Conservation (phyloP, 2,329 filamentous ascomycete species). For the Talaromyces sp. region DNA sequence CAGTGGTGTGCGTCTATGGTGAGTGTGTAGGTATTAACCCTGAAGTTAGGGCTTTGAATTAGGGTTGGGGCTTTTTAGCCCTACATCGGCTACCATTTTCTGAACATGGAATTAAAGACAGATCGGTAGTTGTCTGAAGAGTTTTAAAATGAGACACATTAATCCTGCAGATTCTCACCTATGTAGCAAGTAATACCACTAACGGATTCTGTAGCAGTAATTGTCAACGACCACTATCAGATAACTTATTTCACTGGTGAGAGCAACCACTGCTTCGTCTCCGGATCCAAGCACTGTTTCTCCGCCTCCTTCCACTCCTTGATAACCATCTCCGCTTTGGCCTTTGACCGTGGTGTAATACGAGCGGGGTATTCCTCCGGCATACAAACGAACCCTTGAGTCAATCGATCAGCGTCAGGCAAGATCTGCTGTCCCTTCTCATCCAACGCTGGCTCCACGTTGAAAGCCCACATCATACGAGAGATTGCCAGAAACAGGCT, state of each 20-base stretch:
- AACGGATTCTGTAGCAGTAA: neutral
- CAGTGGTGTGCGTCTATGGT: conserved; percentile 1
- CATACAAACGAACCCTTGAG: conserved; percentile 20
- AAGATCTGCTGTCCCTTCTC: conserved; percentile 18
- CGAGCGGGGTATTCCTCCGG: conserved; percentile 2
- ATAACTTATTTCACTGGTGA: neutral
- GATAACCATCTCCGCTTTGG: neutral
- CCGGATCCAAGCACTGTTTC: neutral
- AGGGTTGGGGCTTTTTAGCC: neutral
- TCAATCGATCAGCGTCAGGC: conserved; percentile 16
- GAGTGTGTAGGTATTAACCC: neutral
- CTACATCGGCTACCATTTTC: neutral
- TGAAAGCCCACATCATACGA: conserved; percentile 32
- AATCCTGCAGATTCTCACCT: too few relatives aligned
- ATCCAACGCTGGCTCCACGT: conserved; percentile 25
- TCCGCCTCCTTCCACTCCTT: neutral
- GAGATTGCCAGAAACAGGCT: conserved; percentile 30
- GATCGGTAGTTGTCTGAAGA: too few relatives aligned
- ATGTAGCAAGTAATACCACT: neutral
- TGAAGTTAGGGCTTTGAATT: neutral
- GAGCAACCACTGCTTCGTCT: neutral
- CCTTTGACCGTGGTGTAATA: neutral
- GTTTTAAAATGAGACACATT: too few relatives aligned
- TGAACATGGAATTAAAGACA: too few relatives aligned
- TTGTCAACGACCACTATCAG: neutral